Evolutionary conservation across 805 yeast species (phyloP), one percentile per base, ranked within the genome.

Genomic region (Candida nemodendra): DNA sequence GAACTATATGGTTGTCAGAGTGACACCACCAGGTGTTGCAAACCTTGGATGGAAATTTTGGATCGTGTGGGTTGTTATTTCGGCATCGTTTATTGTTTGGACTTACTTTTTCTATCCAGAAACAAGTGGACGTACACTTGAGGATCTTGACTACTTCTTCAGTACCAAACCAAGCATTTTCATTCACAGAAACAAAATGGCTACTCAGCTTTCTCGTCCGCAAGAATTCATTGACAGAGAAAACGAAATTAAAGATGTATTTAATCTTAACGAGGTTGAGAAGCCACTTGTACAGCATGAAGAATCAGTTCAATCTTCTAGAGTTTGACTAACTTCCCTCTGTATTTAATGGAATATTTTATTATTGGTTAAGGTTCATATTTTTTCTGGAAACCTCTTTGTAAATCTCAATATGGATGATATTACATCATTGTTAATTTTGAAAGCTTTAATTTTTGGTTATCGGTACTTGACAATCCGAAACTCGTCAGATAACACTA

Each of bases 91-190:
- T 22, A 34, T 44, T 22, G 27, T 34, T 8, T 27, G 25, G 16
- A 33, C 41, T 30, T 62, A 57, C 55, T 56, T 68, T 41, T 56
- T 68, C 30, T 68, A 65, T 45, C 76, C 75, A 4, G 76, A 71
- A 50, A 70, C 75, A 7, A 62, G 64, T 30, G 74, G 74, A 6
- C 59, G 72, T 39, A 59, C 69, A 15, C 64, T 71, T 52, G 76
- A 70, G 47, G 72, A 68, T 34, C 45, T 51, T 23, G 51, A 50
- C 24, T 50, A 40, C 47, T 37, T 47, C 25, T 45, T 48, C 34
- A 25, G 27, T 23, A 29, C 41, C 16, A 30, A 38, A 9, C 39
- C 32, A 14, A 36, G 39, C 12, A 13, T 41, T 6, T 35, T 41
- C 32, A 31, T 41, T 8, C 41, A 36, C 38, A 24, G 30, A 7